Evolutionary conservation across 2,329 filamentous ascomycete genomes (phyloP).

Genomic region (Penicillium sp.): DNA sequence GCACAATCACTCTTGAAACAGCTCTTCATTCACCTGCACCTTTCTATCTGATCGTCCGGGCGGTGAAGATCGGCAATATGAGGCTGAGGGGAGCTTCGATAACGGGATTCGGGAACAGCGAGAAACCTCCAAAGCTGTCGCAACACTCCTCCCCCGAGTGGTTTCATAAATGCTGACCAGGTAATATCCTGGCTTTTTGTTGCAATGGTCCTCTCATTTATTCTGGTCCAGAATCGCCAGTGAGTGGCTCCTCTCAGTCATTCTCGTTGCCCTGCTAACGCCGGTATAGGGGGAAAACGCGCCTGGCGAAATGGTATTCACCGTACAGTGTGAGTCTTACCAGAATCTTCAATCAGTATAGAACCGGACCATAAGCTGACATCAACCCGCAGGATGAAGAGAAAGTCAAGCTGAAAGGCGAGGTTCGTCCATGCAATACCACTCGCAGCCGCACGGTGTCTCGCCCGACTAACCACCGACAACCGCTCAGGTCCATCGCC

Average conservation of each 20-base stretch:
- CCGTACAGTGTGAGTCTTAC: conserved; percentile 69
- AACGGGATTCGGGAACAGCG: conserved; percentile 26
- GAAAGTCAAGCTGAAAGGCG: conserved; percentile 98
- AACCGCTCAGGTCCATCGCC: conserved; percentile 72
- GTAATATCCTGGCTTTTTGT: conserved; percentile 14
- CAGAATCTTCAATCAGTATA: neutral
- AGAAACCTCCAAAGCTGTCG: conserved; percentile 19
- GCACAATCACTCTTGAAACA: neutral
- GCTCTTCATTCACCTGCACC: neutral
- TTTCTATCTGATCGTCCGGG: conserved; percentile 9
- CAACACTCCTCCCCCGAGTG: conserved; percentile 11
- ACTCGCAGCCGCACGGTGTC: conserved; percentile 1
- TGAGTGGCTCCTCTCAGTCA: conserved; percentile 39
- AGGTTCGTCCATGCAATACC: conserved; percentile 53
- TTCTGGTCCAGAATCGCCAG: conserved; percentile 87
- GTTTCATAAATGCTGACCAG: conserved; percentile 21
- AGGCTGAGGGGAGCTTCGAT: conserved; percentile 24
- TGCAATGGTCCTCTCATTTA: conserved; percentile 71
- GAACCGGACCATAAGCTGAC: conserved; percentile 16
- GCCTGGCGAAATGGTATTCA: conserved; percentile 97
- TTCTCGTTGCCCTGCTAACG: conserved; percentile 19
- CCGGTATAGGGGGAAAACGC: conserved; percentile 80
- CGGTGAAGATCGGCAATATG: conserved; percentile 32
- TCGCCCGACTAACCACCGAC: conserved; percentile 13
- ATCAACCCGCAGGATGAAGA: conserved; percentile 68